Evolutionary conservation across 495 filamentous ascomycete genomes (phyloP).

Genomic region (Xylaria curta): DNA sequence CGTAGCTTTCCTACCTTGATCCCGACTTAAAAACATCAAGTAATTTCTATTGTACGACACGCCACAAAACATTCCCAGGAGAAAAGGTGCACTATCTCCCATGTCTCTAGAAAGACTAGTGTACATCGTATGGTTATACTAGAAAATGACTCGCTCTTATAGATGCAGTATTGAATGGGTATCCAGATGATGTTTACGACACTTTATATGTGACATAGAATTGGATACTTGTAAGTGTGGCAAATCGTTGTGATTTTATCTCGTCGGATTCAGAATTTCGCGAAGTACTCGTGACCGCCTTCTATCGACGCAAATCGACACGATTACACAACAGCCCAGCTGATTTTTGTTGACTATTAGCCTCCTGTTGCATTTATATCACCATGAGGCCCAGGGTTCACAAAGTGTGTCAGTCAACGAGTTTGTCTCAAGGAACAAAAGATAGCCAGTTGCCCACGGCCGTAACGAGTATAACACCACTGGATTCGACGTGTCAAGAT

Average conservation of each 20-base stretch:
- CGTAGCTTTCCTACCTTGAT: not conserved
- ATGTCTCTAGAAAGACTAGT: not conserved
- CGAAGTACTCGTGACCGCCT: not conserved
- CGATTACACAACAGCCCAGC: not conserved
- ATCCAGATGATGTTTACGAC: not conserved
- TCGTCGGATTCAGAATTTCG: not conserved
- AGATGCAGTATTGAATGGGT: not conserved
- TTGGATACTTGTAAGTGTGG: not conserved
- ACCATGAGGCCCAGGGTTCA: not conserved
- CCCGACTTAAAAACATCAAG: not conserved
- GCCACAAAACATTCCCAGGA: not conserved
- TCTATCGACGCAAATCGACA: not conserved
- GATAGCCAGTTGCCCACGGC: not conserved
- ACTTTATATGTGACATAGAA: not conserved
- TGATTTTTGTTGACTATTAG: not conserved
- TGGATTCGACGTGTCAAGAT: not conserved
- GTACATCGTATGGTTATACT: not conserved
- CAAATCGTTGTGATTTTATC: not conserved
- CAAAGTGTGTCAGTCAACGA: not conserved
- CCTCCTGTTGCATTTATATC: not conserved
- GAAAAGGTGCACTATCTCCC: not conserved
- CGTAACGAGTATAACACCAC: not conserved
- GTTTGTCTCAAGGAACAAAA: not conserved
- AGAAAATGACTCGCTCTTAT: not conserved
- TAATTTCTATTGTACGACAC: not conserved